Base-by-base conservation (phyloP, 441 rosid genomes). In the Croton laevigatus region DNA sequence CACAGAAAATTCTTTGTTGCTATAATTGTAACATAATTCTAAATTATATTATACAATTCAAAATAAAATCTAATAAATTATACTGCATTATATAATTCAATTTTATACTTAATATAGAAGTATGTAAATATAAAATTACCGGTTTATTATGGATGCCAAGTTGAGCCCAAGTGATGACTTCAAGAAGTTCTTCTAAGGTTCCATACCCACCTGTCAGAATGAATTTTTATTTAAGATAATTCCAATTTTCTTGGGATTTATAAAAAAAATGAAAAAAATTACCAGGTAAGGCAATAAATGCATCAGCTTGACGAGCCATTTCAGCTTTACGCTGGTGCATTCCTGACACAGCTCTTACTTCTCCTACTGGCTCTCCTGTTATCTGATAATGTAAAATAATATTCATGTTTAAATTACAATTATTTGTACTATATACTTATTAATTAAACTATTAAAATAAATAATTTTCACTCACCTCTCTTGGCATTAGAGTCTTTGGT, bases 291-390 rank as follows among this genome's bases (percentile, higher is more conserved):
- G 98, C 98, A 54, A 94, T 88, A 79, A 94, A 94, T 52, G 98
- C 98, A 80, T 94, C 96, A 72, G 98, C 90, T 51, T 88, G 96
- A 78, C 85, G 87, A 72, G 96, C 97, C 98, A 94, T 94, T 79
- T 91, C 98, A 37, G 97, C 98, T 72, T 94, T 94, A 71, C 98
- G 84, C 75, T 94, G 96, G 80, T 94, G 98, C 98, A 94, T 94
- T 70, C 84, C 97, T 54, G 98, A 88, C 20, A 94, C 98, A 6
- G 96, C 89, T 85, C 83, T 91, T 70, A 94, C 97, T 83, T 94
- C 98, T 51, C 98, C 98, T 12, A 94, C 94, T 2, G 97, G 84
- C 70, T 85, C 97, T 74, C 98, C 98, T 27, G 97, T 90, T 71
- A 94, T 84, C 98, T 94, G 85, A 68, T 49, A 49, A 27, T 2